Evolutionary conservation across 768 basidiomycete species (phyloP).

Genomic region (Sarcomyxa edulis): DNA sequence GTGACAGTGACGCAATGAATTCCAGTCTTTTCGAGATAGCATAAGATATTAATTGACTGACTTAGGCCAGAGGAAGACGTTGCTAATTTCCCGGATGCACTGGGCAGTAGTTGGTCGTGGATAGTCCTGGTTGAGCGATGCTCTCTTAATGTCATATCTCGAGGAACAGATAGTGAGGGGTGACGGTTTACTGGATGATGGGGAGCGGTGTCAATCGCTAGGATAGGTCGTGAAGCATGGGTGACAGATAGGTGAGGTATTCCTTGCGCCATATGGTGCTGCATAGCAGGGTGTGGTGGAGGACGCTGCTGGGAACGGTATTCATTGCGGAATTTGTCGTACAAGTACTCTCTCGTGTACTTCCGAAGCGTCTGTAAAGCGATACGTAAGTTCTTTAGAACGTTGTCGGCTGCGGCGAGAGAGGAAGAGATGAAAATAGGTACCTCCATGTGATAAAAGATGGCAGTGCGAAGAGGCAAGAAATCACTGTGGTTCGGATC

Average conservation of each 20-base stretch:
- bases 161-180: slow-evolving; percentile 37
- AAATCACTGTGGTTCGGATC: slow-evolving; percentile 82
- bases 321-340: slow-evolving; percentile 68
- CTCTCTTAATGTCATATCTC: slow-evolving; percentile 40
- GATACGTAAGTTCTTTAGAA: slow-evolving; percentile 6
- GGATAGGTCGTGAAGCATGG: slow-evolving; percentile 49
- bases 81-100: too few species aligned
- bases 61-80: slow-evolving; percentile 23
- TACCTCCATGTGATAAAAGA: slow-evolving; percentile 90
- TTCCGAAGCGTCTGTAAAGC: slow-evolving; percentile 69
- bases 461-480: slow-evolving; percentile 63
- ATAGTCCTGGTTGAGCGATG: too few species aligned
- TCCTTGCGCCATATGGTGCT: slow-evolving; percentile 29
- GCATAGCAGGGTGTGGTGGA: slow-evolving; percentile 39
- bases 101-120: too few species aligned
- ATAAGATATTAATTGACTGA: too few species aligned
- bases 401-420: slow-evolving; percentile 10
- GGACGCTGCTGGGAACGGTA: slow-evolving; percentile 46
- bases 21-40: too few species aligned
- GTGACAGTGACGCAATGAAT: slow-evolving; percentile 5
- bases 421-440: slow-evolving; percentile 18
- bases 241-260: slow-evolving; percentile 38
- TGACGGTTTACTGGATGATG: slow-evolving; percentile 40
- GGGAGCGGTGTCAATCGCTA: slow-evolving; percentile 59
- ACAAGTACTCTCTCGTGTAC: slow-evolving; percentile 79